Conservation (phyloP, 2,329 filamentous ascomycete genomes). For the Aspergillus alliaceus region DNA sequence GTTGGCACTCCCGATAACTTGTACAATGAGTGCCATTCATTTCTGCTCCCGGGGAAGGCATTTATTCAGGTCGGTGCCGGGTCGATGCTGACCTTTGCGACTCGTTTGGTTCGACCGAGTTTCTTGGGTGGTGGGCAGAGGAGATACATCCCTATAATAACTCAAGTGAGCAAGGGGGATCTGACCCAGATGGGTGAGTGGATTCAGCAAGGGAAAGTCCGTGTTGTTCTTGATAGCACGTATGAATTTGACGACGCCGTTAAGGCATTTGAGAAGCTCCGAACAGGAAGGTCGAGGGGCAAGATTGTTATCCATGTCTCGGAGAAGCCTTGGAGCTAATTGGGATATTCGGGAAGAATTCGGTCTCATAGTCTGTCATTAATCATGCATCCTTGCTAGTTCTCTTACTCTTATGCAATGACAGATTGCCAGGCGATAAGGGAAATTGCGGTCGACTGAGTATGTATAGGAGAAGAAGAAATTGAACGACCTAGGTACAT, state of each 20-base stretch:
- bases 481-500: too few species aligned
- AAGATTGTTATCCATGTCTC: constrained; percentile 56
- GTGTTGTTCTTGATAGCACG: constrained; percentile 55
- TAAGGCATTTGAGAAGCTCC: constrained; percentile 60
- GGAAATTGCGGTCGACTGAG: too few species aligned
- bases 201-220: constrained; percentile 61
- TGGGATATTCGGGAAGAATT: too few species aligned
- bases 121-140: constrained; percentile 53
- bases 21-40: constrained; percentile 55
- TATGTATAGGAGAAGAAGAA: too few species aligned
- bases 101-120: constrained; percentile 45
- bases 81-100: constrained; percentile 29
- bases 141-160: constrained; percentile 34
- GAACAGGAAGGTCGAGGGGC: constrained; percentile 55
- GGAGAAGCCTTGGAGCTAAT: constrained; percentile 9
- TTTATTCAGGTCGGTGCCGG: constrained; percentile 56
- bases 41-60: constrained; percentile 49
- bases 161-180: constrained; percentile 44
- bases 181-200: constrained; percentile 53
- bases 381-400: neutral
- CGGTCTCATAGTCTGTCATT: neutral
- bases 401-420: neutral
- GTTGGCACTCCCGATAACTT: constrained; percentile 52
- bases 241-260: constrained; percentile 58
- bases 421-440: too few species aligned